Evolutionary conservation across 345 rosid species (phyloP).

Genomic region (Eucalyptus dawsonii): DNA sequence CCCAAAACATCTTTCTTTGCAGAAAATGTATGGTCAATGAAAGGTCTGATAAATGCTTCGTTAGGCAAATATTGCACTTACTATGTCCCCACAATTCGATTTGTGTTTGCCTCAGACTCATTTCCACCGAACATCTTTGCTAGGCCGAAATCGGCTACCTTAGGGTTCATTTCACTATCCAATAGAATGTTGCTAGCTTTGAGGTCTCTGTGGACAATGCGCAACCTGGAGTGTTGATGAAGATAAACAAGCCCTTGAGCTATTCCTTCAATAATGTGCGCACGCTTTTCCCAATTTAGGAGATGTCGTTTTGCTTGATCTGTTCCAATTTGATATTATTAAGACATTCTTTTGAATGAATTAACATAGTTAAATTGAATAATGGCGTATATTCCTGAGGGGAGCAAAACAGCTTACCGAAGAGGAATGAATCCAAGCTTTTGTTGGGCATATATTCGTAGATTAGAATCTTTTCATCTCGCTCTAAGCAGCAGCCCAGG

Average conservation of each 20-base stretch:
- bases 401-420: neutral
- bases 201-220: constrained; percentile 34
- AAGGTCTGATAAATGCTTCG: neutral
- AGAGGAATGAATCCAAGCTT: constrained; percentile 19
- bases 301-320: constrained; percentile 6
- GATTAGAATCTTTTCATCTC: constrained; percentile 14
- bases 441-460: constrained; percentile 22
- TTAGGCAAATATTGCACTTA: neutral
- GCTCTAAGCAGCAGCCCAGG: constrained; percentile 18
- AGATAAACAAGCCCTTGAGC: constrained; percentile 37
- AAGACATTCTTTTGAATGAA: neutral
- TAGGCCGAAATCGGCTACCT: constrained; percentile 27
- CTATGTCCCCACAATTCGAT: constrained; percentile 36
- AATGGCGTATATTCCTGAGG: too few species aligned
- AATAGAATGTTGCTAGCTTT: constrained; percentile 17
- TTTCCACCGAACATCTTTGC: constrained; percentile 11
- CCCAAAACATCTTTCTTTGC: neutral
- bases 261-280: constrained; percentile 20
- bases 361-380: too few species aligned
- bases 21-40: neutral
- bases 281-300: constrained; percentile 11
- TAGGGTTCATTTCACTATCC: constrained; percentile 14
- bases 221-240: constrained; percentile 33
- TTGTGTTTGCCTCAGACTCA: constrained; percentile 13
- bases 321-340: neutral